Evolutionary conservation across 768 basidiomycete species (phyloP).

Genomic region (Russula dissimulans): DNA sequence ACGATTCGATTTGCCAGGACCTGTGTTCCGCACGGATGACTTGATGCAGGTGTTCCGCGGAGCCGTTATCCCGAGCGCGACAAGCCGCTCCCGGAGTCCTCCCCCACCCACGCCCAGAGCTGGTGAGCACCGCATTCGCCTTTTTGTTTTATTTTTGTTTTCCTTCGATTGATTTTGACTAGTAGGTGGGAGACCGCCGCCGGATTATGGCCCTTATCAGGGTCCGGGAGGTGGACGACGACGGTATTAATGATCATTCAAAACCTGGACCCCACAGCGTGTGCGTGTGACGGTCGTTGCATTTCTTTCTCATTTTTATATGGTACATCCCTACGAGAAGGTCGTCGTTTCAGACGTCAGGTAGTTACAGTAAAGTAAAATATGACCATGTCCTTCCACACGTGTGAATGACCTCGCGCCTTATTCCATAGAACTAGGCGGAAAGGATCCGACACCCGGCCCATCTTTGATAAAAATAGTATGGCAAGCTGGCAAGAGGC

Average conservation of each 20-base stretch:
- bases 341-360: not conserved
- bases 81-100: slow-evolving; percentile 41
- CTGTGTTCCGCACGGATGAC: slow-evolving; percentile 84
- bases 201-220: slow-evolving; percentile 80
- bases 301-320: not conserved
- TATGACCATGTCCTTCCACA: not conserved
- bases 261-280: not conserved
- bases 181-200: slow-evolving; percentile 62
- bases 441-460: too few species aligned
- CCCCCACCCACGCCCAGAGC: slow-evolving; percentile 39
- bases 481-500: not conserved
- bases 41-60: slow-evolving; percentile 77
- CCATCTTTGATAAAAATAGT: too few species aligned
- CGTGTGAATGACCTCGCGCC: not conserved
- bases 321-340: not conserved
- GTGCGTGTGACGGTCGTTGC: not conserved
- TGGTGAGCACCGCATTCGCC: slow-evolving; percentile 27
- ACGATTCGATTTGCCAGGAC: slow-evolving; percentile 40
- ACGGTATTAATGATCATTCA: slow-evolving; percentile 5
- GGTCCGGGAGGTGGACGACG: slow-evolving; percentile 41
- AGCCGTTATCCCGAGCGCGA: slow-evolving; percentile 65
- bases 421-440: too few species aligned
- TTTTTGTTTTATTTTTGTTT: not conserved
- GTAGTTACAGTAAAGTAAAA: slow-evolving; percentile 10
- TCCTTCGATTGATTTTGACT: not conserved